These are phyloP conservation scores for Ogataea ganodermae DNA, from an alignment of 805 yeast species.

Conservation along the genomic window DNA sequence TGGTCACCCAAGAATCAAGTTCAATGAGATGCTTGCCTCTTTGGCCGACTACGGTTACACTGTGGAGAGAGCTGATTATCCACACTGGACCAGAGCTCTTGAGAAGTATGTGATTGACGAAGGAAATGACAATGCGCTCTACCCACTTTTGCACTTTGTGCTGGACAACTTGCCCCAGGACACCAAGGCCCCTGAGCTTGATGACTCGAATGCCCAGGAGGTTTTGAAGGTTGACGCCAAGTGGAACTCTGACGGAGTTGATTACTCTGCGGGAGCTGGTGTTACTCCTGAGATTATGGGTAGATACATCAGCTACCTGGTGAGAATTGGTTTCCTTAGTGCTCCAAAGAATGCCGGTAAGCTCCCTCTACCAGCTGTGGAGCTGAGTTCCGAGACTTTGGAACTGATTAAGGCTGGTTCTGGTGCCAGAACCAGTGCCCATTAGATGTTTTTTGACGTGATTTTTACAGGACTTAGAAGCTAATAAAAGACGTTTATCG, in stretches of 20 bases:
- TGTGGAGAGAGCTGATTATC: constrained; percentile 63
- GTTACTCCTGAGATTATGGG: constrained; percentile 69
- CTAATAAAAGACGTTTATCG: constrained; percentile 3
- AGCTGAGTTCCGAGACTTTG: constrained; percentile 57
- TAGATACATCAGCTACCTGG: constrained; percentile 76
- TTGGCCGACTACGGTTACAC: constrained; percentile 73
- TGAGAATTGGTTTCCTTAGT: constrained; percentile 77
- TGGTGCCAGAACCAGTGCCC: constrained; percentile 72
- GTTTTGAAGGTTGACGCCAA: constrained; percentile 61
- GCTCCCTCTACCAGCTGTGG: constrained; percentile 54
- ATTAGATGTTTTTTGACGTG: constrained; percentile 9
- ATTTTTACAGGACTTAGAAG: neutral
- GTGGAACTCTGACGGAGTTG: constrained; percentile 54
- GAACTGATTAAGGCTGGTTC: constrained; percentile 63
- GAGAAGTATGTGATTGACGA: constrained; percentile 77
- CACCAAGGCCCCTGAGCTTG: constrained; percentile 94
- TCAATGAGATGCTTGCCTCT: constrained; percentile 71
- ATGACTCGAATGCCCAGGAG: constrained; percentile 78
- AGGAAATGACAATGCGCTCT: constrained; percentile 80
- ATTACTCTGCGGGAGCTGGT: constrained; percentile 71
- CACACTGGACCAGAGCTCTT: constrained; percentile 73
- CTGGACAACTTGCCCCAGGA: constrained; percentile 87
- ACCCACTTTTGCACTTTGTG: constrained; percentile 92
- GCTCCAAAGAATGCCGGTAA: constrained; percentile 50
- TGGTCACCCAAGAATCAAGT: constrained; percentile 88